Evolutionary conservation across 1,284 basidiomycete genomes (phyloP).

Genomic region (Trichosporon faecale): DNA sequence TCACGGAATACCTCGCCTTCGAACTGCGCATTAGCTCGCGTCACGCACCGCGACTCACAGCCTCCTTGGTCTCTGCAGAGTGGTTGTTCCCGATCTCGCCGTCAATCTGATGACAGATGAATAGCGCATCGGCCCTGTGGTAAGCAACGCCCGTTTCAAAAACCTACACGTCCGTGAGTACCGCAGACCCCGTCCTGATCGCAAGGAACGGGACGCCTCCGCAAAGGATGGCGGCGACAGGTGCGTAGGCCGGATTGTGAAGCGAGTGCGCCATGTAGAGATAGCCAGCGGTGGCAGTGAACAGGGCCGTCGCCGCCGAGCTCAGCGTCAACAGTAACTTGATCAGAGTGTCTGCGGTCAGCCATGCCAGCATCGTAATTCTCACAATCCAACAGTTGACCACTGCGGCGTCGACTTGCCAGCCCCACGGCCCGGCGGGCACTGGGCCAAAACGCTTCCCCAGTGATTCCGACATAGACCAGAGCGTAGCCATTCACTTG

Average conservation of each 20-base stretch:
- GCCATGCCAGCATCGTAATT: constrained; percentile 17
- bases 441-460: constrained; percentile 74
- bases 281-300: constrained; percentile 77
- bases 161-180: constrained; percentile 71
- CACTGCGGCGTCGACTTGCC: constrained; percentile 45
- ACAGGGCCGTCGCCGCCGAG: constrained; percentile 70
- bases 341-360: constrained; percentile 60
- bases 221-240: constrained; percentile 71
- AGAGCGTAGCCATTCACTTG: constrained; percentile 79
- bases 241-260: constrained; percentile 69
- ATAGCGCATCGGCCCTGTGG: constrained; percentile 66
- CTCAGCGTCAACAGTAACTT: constrained; percentile 62
- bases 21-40: constrained; percentile 11
- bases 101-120: constrained; percentile 85
- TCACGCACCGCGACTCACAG: constrained; percentile 56
- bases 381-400: constrained; percentile 49
- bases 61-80: constrained; percentile 65
- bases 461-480: constrained; percentile 80
- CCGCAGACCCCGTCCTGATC: constrained; percentile 73
- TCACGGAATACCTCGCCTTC: constrained; percentile 18
- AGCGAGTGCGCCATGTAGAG: constrained; percentile 82
- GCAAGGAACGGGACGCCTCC: constrained; percentile 77
- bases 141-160: constrained; percentile 4
- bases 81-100: constrained; percentile 65
- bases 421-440: constrained; percentile 63